phyloP scores from a whole-genome alignment of 495 filamentous ascomycete species.

The Aspergillus kassunensis region DNA sequence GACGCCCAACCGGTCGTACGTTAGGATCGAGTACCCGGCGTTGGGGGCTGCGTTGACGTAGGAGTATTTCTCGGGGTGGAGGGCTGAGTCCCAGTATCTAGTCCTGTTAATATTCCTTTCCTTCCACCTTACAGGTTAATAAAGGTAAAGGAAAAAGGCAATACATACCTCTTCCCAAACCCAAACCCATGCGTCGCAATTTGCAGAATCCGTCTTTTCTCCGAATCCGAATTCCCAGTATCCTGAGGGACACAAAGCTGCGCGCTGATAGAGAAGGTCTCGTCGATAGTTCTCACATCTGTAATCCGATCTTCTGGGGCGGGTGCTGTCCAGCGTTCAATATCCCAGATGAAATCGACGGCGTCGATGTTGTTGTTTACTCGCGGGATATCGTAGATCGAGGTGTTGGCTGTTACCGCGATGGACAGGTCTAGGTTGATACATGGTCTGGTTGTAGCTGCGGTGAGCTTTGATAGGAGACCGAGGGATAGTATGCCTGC shows the following conservation, averaged over 20 bases:
- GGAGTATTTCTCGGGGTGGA: not conserved
- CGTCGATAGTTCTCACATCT: not conserved
- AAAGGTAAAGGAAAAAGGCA: not conserved
- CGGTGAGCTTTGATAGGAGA: too few species aligned
- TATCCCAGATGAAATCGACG: not conserved
- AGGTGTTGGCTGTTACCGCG: not conserved
- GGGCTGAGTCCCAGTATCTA: conserved; percentile 4
- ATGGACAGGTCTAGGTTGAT: not conserved
- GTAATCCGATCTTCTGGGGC: not conserved
- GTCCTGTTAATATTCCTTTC: too few species aligned
- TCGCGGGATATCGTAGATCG: not conserved
- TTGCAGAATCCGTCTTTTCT: not conserved
- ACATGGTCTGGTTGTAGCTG: not conserved
- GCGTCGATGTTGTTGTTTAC: conserved; percentile 5
- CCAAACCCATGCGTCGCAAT: conserved; percentile 7
- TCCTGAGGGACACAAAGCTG: not conserved
- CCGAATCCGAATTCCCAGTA: not conserved
- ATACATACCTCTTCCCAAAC: not conserved
- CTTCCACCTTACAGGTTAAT: too few species aligned
- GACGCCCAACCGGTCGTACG: conserved; percentile 7
- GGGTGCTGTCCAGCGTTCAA: not conserved
- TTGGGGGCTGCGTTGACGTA: not conserved
- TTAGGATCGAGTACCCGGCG: conserved; percentile 5
- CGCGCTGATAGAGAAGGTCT: not conserved
- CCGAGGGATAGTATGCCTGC: too few species aligned